Evolutionary conservation across 805 yeast genomes (phyloP).

Genomic region (Tetrapisispora arboricola): DNA sequence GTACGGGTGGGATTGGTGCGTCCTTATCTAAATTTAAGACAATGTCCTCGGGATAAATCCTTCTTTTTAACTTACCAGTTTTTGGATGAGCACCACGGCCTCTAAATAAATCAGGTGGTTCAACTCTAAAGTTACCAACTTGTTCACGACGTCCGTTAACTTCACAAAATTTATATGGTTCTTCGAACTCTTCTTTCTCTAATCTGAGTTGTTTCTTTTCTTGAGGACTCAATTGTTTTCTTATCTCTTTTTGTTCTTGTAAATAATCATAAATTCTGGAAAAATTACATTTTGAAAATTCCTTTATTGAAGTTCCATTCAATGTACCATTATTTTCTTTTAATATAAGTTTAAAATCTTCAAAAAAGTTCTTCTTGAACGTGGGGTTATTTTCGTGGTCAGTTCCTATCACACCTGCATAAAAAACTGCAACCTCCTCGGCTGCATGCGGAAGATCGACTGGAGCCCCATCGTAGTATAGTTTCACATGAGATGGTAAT

Average conservation of each 20-base stretch:
- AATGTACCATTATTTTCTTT: conserved; percentile 58
- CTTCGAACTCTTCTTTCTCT: conserved; percentile 69
- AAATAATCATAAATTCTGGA: conserved; percentile 60
- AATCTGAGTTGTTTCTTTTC: conserved; percentile 65
- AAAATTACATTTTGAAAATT: conserved; percentile 70
- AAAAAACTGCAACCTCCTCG: conserved; percentile 95
- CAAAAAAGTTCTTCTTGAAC: conserved; percentile 79
- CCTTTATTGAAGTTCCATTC: conserved; percentile 36
- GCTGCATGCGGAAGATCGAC: conserved; percentile 70
- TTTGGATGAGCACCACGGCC: conserved; percentile 97
- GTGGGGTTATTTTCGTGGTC: conserved; percentile 84
- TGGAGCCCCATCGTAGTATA: conserved; percentile 67
- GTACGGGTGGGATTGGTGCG: conserved; percentile 68
- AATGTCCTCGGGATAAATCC: conserved; percentile 85
- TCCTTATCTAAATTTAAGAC: conserved; percentile 70
- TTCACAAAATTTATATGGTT: conserved; percentile 66
- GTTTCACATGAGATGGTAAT: conserved; percentile 63
- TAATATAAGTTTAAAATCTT: conserved; percentile 62
- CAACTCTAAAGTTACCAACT: conserved; percentile 88
- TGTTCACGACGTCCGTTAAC: conserved; percentile 84
- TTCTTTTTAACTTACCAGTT: conserved; percentile 79
- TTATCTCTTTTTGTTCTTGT: conserved; percentile 60
- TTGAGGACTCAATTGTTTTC: conserved; percentile 54
- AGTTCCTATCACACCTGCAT: conserved; percentile 75
- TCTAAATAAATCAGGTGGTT: conserved; percentile 92